Percentiles rank a stretch among this genome's conserved stretches.
Conservation (phyloP, 2,329 filamentous ascomycete genomes). For the Calonectria naviculata region DNA sequence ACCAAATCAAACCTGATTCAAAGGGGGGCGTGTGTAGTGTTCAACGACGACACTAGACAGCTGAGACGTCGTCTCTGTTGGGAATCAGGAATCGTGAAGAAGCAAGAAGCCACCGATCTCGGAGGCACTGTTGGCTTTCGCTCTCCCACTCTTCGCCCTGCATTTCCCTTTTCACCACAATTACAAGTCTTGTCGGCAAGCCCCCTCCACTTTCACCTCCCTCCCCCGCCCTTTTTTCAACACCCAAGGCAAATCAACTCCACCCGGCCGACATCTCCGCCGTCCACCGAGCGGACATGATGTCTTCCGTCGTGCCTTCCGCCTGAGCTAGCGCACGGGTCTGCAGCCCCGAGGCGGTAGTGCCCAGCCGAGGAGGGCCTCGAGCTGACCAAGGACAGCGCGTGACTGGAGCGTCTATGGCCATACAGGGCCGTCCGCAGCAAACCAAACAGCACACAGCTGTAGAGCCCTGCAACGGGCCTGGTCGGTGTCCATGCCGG, state of each 20-base stretch:
- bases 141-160: slow-evolving; percentile 10
- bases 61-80: background rate
- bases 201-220: background rate
- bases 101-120: slow-evolving; percentile 30
- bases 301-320: background rate
- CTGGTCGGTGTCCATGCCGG: slow-evolving; percentile 11
- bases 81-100: background rate
- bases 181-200: slow-evolving; percentile 3
- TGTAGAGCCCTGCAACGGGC: slow-evolving; percentile 15
- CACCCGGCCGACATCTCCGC: background rate
- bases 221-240: background rate
- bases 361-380: background rate
- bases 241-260: background rate
- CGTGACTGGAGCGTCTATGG: slow-evolving; percentile 12
- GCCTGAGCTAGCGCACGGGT: slow-evolving; percentile 12
- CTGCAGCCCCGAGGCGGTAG: background rate
- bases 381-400: background rate
- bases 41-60: background rate
- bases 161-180: slow-evolving; percentile 14
- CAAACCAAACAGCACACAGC: slow-evolving; percentile 12
- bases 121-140: slow-evolving; percentile 17
- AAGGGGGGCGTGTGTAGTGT: slow-evolving; percentile 4
- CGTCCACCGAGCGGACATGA: background rate
- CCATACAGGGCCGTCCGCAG: background rate
- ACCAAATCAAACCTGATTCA: slow-evolving; percentile 16